phyloP scores from a whole-genome alignment of 495 filamentous ascomycete species.

The Rhypophila decipiens region DNA sequence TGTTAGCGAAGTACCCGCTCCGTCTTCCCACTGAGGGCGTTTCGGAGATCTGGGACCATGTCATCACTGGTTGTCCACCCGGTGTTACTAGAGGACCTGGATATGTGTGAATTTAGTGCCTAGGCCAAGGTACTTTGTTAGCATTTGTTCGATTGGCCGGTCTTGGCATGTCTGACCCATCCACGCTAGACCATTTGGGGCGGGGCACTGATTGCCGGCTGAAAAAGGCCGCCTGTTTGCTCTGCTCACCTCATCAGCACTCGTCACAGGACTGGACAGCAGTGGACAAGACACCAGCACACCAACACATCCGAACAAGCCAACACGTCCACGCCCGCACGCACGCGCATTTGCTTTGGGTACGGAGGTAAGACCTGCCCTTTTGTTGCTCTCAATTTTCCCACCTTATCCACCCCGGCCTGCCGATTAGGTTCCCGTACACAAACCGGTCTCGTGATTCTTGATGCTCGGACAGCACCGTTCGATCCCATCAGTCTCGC shows the following conservation, averaged over 20 bases:
- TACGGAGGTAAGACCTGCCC: constrained; percentile 35
- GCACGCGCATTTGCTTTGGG: constrained; percentile 19
- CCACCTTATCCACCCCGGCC: constrained; percentile 27
- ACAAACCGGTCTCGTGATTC: constrained; percentile 25
- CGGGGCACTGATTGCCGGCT: constrained; percentile 16
- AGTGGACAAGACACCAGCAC: constrained; percentile 23
- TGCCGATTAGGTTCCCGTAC: constrained; percentile 20
- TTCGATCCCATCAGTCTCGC: constrained; percentile 18
- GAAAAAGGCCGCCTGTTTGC: constrained; percentile 8
- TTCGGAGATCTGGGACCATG: too few relatives aligned
- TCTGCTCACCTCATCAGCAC: constrained; percentile 20
- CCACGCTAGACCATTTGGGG: constrained; percentile 13
- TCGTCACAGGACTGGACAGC: constrained; percentile 19
- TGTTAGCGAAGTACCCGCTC: too few relatives aligned
- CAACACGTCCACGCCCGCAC: constrained; percentile 16
- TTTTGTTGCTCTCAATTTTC: constrained; percentile 25
- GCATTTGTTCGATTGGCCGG: constrained; percentile 13
- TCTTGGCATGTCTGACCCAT: constrained; percentile 11
- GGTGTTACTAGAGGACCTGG: constrained; percentile 5
- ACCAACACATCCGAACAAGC: constrained; percentile 17
- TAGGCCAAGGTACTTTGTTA: constrained; percentile 6
- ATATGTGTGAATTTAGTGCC: neutral
- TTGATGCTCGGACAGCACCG: constrained; percentile 15
- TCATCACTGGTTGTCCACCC: too few relatives aligned
- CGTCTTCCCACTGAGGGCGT: too few relatives aligned